Evolutionary conservation across 2,329 filamentous ascomycete genomes (phyloP).

Genomic region (Diaporthe helianthi): DNA sequence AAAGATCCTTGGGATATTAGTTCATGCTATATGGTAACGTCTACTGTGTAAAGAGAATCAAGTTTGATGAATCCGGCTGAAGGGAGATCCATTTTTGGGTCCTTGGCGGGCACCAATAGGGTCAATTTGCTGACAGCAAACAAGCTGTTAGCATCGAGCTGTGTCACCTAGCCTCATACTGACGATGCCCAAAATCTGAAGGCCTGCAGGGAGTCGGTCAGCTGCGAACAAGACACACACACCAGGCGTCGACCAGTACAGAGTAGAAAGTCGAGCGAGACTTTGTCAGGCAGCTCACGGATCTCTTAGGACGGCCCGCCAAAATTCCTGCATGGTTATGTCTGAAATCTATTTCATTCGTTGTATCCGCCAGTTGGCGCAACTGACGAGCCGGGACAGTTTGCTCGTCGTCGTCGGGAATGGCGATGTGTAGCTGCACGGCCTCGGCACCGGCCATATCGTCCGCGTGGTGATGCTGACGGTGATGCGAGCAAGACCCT

Average conservation of each 20-base stretch:
- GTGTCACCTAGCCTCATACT: background rate
- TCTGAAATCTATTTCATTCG: too few relatives aligned
- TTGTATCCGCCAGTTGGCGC: too few relatives aligned
- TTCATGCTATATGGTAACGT: background rate
- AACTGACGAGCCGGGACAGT: constrained; percentile 62
- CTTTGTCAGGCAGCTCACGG: too few relatives aligned
- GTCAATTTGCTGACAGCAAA: background rate
- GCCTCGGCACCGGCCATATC: constrained; percentile 52
- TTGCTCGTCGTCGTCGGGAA: constrained; percentile 45
- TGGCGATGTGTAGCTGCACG: constrained; percentile 56
- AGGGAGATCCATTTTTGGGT: background rate
- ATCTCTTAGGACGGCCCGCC: too few relatives aligned
- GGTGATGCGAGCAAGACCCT: constrained; percentile 50
- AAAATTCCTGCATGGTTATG: too few relatives aligned
- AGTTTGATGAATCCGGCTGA: background rate
- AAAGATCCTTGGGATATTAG: background rate
- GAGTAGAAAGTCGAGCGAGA: too few relatives aligned
- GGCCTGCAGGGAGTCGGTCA: background rate
- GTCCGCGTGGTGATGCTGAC: constrained; percentile 51
- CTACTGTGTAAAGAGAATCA: background rate
- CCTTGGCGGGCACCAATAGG: background rate
- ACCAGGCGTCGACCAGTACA: too few relatives aligned
- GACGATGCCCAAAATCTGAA: background rate
- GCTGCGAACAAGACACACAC: background rate
- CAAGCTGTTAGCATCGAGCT: background rate